A percentile compares a stretch with the other conserved stretches of the same genome.
Conservation (phyloP, 805 yeast species). For the Wickerhamiella siamensis region DNA sequence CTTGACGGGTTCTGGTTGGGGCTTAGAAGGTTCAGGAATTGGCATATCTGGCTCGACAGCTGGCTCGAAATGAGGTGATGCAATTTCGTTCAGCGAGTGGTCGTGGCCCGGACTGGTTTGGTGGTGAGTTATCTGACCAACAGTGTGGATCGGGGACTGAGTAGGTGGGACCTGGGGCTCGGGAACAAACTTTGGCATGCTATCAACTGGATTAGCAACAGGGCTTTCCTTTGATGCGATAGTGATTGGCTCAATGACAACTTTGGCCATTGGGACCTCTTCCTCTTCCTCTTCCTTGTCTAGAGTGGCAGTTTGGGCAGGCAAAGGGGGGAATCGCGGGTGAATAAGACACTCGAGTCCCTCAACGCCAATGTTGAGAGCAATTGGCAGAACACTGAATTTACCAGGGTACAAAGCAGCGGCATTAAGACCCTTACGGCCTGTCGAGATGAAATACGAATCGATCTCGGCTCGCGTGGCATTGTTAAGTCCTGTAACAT, state of each 20-base stretch:
- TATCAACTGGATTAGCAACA: not conserved
- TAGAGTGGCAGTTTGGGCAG: not conserved
- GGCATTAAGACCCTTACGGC: constrained; percentile 29
- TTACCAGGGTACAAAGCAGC: constrained; percentile 60
- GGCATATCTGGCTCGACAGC: not conserved
- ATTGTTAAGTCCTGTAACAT: constrained; percentile 38
- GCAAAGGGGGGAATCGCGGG: constrained; percentile 18
- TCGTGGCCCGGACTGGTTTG: not conserved
- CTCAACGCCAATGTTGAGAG: constrained; percentile 23
- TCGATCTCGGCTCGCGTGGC: constrained; percentile 49
- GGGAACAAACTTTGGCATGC: not conserved
- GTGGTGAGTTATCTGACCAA: not conserved
- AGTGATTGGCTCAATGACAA: not conserved
- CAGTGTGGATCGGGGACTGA: not conserved
- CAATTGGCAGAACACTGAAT: constrained; percentile 59
- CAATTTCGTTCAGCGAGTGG: not conserved
- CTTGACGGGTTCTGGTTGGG: constrained; percentile 1
- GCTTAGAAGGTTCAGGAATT: constrained; percentile 1
- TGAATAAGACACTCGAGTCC: constrained; percentile 18
- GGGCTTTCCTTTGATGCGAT: not conserved
- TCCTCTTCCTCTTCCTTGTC: constrained; percentile 1
- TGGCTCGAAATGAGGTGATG: constrained; percentile 1
- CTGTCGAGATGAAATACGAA: constrained; percentile 25
- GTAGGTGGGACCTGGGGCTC: not conserved
- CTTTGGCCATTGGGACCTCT: not conserved